Conservation (phyloP, 2,329 filamentous ascomycete species). For the Trichoderma arundinaceum region DNA sequence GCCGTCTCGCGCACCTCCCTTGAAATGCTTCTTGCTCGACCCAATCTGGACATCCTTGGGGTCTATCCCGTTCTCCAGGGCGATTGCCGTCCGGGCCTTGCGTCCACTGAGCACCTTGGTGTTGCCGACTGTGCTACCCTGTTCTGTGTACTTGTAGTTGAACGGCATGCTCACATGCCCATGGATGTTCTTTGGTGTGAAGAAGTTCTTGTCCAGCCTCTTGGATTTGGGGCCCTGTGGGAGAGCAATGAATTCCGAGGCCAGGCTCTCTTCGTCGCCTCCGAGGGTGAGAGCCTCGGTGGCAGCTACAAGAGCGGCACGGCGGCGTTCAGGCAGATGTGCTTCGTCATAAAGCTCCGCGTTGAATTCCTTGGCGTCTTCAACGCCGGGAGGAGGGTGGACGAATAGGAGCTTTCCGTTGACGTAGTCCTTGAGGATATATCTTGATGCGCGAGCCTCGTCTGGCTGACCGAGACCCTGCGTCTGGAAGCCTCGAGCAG, state of each 20-base stretch:
- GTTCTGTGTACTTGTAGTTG: slow-evolving; percentile 85
- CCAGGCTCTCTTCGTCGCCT: slow-evolving; percentile 42
- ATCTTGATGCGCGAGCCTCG: slow-evolving; percentile 86
- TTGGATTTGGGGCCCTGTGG: slow-evolving; percentile 74
- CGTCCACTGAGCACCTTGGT: slow-evolving; percentile 77
- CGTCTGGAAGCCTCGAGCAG: slow-evolving; percentile 87
- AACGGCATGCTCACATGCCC: slow-evolving; percentile 81
- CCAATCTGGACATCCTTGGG: slow-evolving; percentile 72
- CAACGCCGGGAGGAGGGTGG: slow-evolving; percentile 77
- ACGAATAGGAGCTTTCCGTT: slow-evolving; percentile 94
- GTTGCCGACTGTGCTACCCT: slow-evolving; percentile 58
- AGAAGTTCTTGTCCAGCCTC: slow-evolving; percentile 87
- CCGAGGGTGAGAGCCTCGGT: slow-evolving; percentile 54
- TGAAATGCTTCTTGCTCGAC: slow-evolving; percentile 90
- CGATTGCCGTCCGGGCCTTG: slow-evolving; percentile 80
- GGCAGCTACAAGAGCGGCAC: slow-evolving; percentile 64
- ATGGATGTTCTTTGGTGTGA: slow-evolving; percentile 67
- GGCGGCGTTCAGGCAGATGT: slow-evolving; percentile 82
- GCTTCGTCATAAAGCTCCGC: slow-evolving; percentile 81
- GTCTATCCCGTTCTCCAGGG: slow-evolving; percentile 84
- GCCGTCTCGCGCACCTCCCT: slow-evolving; percentile 69
- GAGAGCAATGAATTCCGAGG: slow-evolving; percentile 56
- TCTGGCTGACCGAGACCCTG: slow-evolving; percentile 90
- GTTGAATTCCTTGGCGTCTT: slow-evolving; percentile 82
- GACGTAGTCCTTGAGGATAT: slow-evolving; percentile 95